phyloP scores from a whole-genome alignment of 495 filamentous ascomycete species.

The Hyaloscypha hepaticicola region DNA sequence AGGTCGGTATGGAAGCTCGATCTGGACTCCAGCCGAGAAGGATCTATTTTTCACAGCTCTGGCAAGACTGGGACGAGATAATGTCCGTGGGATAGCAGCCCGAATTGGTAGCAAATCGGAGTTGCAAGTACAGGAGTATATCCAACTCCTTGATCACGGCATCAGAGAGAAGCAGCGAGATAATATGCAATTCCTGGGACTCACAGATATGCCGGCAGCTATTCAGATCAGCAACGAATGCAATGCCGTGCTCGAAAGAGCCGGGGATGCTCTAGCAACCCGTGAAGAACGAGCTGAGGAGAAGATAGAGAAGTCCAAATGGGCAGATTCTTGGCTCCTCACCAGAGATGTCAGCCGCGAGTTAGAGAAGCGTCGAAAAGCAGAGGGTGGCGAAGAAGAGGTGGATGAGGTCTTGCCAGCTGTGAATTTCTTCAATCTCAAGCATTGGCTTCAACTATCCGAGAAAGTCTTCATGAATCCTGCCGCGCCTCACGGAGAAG shows the following conservation, averaged over 20 bases:
- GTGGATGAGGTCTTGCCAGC: conserved; percentile 44
- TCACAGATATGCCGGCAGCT: conserved; percentile 65
- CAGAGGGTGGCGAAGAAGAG: conserved; percentile 34
- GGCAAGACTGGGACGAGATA: conserved; percentile 58
- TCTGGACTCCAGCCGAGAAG: conserved; percentile 73
- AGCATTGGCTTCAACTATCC: conserved; percentile 64
- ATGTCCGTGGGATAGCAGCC: conserved; percentile 58
- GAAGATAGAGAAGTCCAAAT: conserved; percentile 47
- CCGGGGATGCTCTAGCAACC: conserved; percentile 59
- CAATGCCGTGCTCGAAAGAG: conserved; percentile 61
- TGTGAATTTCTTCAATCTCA: conserved; percentile 56
- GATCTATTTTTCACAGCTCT: conserved; percentile 63
- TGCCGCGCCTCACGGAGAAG: conserved; percentile 45
- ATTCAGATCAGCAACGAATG: conserved; percentile 68
- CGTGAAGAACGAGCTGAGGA: conserved; percentile 59
- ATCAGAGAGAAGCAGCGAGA: conserved; percentile 32
- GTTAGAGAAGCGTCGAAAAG: conserved; percentile 35
- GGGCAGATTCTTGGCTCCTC: conserved; percentile 53
- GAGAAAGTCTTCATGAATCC: conserved; percentile 78
- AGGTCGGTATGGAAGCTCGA: conserved; percentile 64
- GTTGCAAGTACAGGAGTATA: conserved; percentile 69
- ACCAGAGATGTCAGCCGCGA: conserved; percentile 42
- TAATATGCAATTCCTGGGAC: conserved; percentile 25
- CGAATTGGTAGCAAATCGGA: conserved; percentile 69
- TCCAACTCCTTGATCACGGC: conserved; percentile 57